Conservation (phyloP, 176 grass and related monocot genomes). For the Oryza australiensis region DNA sequence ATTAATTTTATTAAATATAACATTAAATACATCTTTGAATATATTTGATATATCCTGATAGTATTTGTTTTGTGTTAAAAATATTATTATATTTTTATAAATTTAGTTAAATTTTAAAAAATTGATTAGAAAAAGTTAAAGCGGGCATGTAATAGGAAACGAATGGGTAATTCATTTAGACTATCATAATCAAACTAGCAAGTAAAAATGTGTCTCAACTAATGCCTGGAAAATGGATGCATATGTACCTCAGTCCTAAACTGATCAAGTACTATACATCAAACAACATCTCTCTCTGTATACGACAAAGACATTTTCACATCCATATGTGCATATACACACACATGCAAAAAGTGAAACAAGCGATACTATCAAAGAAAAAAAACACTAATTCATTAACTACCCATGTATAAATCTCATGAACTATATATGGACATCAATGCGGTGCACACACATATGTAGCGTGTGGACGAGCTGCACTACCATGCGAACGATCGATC, state of each 20-base stretch:
- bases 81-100: no score
- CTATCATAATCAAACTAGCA: neutral
- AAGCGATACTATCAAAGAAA: neutral
- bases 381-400: neutral
- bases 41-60: no score
- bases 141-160: no score
- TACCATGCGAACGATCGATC: neutral
- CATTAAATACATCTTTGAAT: no score
- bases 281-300: neutral
- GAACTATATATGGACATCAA: conserved; percentile 3
- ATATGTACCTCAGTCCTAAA: neutral
- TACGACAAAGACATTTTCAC: neutral
- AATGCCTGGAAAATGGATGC: neutral
- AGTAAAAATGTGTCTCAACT: neutral
- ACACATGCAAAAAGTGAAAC: neutral
- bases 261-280: neutral
- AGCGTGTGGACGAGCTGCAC: conserved; percentile 17
- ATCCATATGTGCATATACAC: neutral
- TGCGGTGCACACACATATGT: neutral
- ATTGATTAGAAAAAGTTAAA: no score
- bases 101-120: no score
- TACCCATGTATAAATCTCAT: neutral
- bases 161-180: neutral
- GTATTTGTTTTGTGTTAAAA: no score
- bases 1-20: no score